A percentile compares a stretch with the other conserved stretches of the same genome.
Evolutionary conservation across 768 basidiomycete species (phyloP).

Genomic region (Dacryopinax primogenitus): DNA sequence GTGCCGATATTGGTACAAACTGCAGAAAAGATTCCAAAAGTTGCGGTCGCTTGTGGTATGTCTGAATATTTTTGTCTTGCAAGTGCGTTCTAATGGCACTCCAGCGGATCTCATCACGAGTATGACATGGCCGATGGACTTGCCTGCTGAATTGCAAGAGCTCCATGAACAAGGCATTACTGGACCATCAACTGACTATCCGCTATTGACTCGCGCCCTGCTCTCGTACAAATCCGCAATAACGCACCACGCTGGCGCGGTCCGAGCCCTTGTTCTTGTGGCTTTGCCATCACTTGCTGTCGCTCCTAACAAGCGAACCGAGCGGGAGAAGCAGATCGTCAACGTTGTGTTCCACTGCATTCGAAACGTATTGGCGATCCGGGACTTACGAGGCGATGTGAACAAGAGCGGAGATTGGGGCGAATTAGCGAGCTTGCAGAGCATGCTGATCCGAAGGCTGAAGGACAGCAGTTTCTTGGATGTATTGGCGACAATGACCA

Average conservation of each 20-base stretch:
- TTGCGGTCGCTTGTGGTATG: conserved; percentile 56
- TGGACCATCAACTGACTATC: conserved; percentile 78
- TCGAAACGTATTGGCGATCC: conserved; percentile 89
- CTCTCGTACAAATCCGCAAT: conserved; percentile 78
- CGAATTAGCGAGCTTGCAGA: conserved; percentile 46
- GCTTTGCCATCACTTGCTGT: conserved; percentile 70
- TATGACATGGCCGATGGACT: conserved; percentile 98
- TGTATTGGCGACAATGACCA: conserved; percentile 72
- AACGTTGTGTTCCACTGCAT: conserved; percentile 78
- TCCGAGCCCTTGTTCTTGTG: conserved; percentile 61
- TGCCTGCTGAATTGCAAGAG: conserved; percentile 88
- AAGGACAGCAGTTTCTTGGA: conserved; percentile 60
- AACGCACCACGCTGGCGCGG: conserved; percentile 45
- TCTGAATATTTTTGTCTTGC: background rate
- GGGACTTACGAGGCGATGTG: conserved; percentile 63
- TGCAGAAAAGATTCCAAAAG: conserved; percentile 51
- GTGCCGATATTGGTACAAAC: conserved; percentile 73
- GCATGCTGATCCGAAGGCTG: conserved; percentile 55
- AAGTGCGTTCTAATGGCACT: background rate
- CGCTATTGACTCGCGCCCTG: conserved; percentile 66
- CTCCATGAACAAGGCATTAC: conserved; percentile 57
- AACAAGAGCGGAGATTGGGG: conserved; percentile 63
- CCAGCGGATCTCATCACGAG: conserved; percentile 76
- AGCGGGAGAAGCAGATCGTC: conserved; percentile 75
- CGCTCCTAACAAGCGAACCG: conserved; percentile 48